Evolutionary conservation across 768 basidiomycete species (phyloP).

Genomic region (Mycena filopes): DNA sequence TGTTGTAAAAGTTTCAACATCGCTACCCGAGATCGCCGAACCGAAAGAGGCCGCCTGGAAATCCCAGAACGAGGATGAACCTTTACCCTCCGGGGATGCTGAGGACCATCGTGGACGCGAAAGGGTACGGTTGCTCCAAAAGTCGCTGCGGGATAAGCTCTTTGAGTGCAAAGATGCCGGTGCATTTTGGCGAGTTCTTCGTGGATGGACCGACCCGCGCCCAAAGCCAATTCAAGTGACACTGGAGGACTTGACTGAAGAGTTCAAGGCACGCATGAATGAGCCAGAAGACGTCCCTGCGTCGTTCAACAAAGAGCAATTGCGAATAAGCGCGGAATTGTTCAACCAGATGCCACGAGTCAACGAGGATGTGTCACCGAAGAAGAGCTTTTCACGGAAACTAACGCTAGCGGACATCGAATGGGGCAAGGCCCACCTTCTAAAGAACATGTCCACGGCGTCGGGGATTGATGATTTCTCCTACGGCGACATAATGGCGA

Average conservation of each 20-base stretch:
- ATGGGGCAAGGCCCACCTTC: background rate
- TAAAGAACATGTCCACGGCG: background rate
- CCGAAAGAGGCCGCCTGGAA: background rate
- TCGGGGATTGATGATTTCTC: constrained; percentile 5
- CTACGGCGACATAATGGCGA: constrained; percentile 8
- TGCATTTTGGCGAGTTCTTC: background rate
- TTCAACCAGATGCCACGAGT: constrained; percentile 10
- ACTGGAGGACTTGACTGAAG: background rate
- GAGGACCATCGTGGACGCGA: constrained; percentile 8
- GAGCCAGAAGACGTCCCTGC: background rate
- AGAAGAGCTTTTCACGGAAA: constrained; percentile 1
- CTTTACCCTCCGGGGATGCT: background rate
- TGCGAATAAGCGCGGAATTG: background rate
- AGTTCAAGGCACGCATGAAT: constrained; percentile 5
- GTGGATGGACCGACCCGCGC: background rate
- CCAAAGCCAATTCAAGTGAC: background rate
- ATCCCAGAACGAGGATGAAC: background rate
- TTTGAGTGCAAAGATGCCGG: background rate
- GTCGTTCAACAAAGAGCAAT: constrained; percentile 8
- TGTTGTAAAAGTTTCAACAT: constrained; percentile 4
- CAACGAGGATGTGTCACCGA: constrained; percentile 6
- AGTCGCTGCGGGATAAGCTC: background rate
- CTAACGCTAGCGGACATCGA: background rate
- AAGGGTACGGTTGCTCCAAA: constrained; percentile 1
- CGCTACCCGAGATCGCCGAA: background rate